phyloP scores from a whole-genome alignment of 257 asterid species.

The Lavandula angustifolia region DNA sequence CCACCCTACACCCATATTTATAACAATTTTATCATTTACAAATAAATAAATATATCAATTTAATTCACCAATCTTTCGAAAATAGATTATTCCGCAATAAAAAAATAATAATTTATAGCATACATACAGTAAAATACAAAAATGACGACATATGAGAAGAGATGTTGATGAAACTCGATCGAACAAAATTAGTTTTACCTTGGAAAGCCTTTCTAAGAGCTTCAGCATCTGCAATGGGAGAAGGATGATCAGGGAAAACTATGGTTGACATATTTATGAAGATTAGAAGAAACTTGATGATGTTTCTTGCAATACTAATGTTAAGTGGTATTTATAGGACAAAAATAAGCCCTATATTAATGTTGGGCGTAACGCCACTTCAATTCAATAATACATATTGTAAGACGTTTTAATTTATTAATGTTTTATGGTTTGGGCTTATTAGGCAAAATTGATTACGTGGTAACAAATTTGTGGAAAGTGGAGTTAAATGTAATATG shows the following conservation, averaged over 20 bases:
- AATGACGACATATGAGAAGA: no score
- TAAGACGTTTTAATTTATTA: constrained; percentile 6
- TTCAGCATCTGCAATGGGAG: constrained; percentile 83
- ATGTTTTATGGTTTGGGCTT: constrained; percentile 10
- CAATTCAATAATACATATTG: background rate
- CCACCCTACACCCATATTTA: constrained; percentile 60
- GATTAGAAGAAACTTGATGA: background rate
- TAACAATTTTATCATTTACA: no score
- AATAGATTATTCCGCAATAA: no score
- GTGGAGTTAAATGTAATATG: background rate
- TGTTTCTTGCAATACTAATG: background rate
- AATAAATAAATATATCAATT: no score
- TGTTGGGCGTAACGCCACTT: constrained; percentile 45
- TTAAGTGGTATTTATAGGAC: constrained; percentile 33
- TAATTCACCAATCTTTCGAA: no score
- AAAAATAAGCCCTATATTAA: background rate
- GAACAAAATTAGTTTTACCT: constrained; percentile 38
- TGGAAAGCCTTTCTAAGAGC: constrained; percentile 69
- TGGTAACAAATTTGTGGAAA: constrained; percentile 11
- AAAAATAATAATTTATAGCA: no score
- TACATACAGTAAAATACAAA: no score
- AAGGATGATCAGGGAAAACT: constrained; percentile 61
- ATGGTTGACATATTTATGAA: constrained; percentile 54
- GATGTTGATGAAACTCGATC: no score
- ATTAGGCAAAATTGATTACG: background rate